A percentile compares a stretch with the other conserved stretches of the same genome.
phyloP scores from a whole-genome alignment of 768 basidiomycete species.

The Leucosporidium creatinivorum region DNA sequence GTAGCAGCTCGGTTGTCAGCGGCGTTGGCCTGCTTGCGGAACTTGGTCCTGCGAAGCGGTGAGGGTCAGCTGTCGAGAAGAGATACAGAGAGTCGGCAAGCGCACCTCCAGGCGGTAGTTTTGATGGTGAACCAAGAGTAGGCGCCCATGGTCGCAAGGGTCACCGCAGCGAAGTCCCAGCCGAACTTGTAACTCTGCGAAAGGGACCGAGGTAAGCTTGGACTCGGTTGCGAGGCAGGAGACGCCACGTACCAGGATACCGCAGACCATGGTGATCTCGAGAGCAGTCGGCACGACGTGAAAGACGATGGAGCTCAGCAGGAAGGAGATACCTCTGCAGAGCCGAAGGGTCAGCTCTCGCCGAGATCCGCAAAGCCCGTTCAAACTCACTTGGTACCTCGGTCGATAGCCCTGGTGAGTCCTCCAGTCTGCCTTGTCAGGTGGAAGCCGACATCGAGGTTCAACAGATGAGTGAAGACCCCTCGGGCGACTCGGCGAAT shows the following conservation, averaged over 20 bases:
- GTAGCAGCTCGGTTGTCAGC: conserved; percentile 96
- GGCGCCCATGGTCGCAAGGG: conserved; percentile 68
- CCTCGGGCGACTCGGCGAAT: conserved; percentile 91
- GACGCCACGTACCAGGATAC: conserved; percentile 69
- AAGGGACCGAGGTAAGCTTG: background rate
- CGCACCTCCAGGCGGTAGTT: conserved; percentile 90
- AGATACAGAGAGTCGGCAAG: background rate
- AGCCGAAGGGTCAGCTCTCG: background rate
- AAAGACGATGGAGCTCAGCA: conserved; percentile 85
- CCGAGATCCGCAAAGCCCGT: background rate
- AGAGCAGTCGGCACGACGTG: conserved; percentile 92
- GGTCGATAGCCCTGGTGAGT: conserved; percentile 88
- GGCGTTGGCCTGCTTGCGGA: conserved; percentile 87
- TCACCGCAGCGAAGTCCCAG: conserved; percentile 92
- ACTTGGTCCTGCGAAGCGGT: conserved; percentile 59
- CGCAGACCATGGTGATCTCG: conserved; percentile 94
- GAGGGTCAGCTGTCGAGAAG: background rate
- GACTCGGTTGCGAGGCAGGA: background rate
- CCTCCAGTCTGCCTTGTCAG: conserved; percentile 90
- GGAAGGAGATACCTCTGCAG: conserved; percentile 84
- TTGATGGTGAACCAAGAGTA: conserved; percentile 97
- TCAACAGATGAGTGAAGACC: conserved; percentile 86
- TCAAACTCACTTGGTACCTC: conserved; percentile 78
- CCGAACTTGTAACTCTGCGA: conserved; percentile 91
- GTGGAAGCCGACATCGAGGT: conserved; percentile 87